phyloP scores from a whole-genome alignment of 2,329 filamentous ascomycete genomes.

The Aspergillus puulaauensis region DNA sequence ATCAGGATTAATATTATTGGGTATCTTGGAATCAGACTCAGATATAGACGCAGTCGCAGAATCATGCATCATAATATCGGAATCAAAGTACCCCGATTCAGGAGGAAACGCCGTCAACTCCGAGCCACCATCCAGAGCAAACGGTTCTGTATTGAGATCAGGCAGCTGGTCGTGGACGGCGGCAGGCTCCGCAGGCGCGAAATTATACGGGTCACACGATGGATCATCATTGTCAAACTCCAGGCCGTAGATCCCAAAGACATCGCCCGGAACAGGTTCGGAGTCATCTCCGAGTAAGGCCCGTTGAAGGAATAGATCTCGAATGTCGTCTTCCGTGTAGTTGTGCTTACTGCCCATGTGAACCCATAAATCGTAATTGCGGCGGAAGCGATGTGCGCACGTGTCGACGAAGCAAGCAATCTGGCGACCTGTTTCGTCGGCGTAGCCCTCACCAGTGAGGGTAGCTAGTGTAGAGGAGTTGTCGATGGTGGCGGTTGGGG shows the following conservation, averaged over 20 bases:
- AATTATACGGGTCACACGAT: slow-evolving; percentile 15
- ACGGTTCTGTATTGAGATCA: not conserved
- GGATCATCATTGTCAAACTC: slow-evolving; percentile 29
- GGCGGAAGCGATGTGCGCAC: slow-evolving; percentile 57
- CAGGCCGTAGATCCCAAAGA: slow-evolving; percentile 38
- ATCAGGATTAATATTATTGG: slow-evolving; percentile 28
- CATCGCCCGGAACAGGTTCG: slow-evolving; percentile 22
- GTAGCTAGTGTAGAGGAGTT: slow-evolving; percentile 42
- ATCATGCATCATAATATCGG: slow-evolving; percentile 30
- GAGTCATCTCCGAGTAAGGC: slow-evolving; percentile 34
- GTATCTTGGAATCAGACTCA: slow-evolving; percentile 26
- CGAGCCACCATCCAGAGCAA: not conserved
- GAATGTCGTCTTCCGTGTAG: slow-evolving; percentile 39
- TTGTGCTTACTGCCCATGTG: slow-evolving; percentile 53
- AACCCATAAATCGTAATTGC: slow-evolving; percentile 57
- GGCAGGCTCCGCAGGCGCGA: not conserved
- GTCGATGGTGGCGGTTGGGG: slow-evolving; percentile 8
- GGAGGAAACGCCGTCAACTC: not conserved
- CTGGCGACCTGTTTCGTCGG: slow-evolving; percentile 47
- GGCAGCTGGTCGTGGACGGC: not conserved
- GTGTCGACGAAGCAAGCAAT: slow-evolving; percentile 52
- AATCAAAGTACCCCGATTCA: not conserved
- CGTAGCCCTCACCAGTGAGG: slow-evolving; percentile 59
- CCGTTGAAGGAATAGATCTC: slow-evolving; percentile 41
- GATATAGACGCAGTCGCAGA: slow-evolving; percentile 6